Evolutionary conservation across 2,329 filamentous ascomycete genomes (phyloP).

Genomic region (Tolypocladium ophioglossoides): DNA sequence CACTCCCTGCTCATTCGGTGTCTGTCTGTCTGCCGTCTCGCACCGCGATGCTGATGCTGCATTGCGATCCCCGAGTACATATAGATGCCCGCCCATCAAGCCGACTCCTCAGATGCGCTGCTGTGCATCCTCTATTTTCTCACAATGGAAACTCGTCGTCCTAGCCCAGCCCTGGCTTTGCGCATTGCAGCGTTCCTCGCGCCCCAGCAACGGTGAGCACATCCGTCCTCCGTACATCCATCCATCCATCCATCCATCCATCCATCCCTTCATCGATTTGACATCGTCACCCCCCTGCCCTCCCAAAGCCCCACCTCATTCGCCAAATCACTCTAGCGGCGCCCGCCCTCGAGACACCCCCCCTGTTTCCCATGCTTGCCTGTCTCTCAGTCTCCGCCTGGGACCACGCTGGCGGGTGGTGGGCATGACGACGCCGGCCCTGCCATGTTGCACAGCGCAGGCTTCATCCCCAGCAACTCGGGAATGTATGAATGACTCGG

Average conservation of each 20-base stretch:
- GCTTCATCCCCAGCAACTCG: background rate
- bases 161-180: background rate
- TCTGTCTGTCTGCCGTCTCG: too few species aligned
- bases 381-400: background rate
- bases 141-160: background rate
- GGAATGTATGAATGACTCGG: background rate
- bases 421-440: background rate
- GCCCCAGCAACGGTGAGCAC: background rate
- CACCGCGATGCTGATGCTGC: too few species aligned
- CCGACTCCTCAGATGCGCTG: background rate
- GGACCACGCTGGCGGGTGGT: background rate
- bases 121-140: background rate
- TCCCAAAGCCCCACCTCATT: background rate
- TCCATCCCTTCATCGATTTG: background rate
- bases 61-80: background rate
- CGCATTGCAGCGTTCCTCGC: too few species aligned
- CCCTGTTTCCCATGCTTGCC: background rate
- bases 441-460: background rate
- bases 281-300: background rate
- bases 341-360: background rate
- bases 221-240: background rate
- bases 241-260: background rate
- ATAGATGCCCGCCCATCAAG: too few species aligned
- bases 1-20: too few species aligned
- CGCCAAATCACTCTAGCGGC: background rate